Evolutionary conservation across 805 yeast genomes (phyloP), one percentile per base, ranked within the genome.

Genomic region (Lachancea dasiensis): DNA sequence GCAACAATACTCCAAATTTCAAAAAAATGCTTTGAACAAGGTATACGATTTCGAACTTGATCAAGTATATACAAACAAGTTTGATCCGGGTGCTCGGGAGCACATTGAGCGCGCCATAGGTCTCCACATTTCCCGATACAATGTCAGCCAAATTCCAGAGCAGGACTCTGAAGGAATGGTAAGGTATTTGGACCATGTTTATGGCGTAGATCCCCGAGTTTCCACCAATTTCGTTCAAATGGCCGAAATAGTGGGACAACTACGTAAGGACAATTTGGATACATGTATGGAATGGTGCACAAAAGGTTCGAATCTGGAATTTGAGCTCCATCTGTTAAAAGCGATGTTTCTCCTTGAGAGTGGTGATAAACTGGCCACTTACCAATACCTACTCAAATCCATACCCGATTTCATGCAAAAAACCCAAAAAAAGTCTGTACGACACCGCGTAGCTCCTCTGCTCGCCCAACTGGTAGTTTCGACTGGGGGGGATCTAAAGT

Each of bases 261-360:
- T 71, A 16, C 55, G 55, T 19, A 36, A 52, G 2, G 59, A 64
- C 3, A 56, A 73, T 36, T 49, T 71, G 19, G 50, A 47, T 4
- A 64, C 69, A 5, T 80, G 82, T 10, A 66, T 73, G 20, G 56
- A 54, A 2, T 78, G 84, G 84, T 64, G 68, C 21, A 39, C 47
- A 5, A 32, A 42, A 5, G 51, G 63, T n/a, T 43, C 51, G 4
- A 27, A 31, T 18, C 44, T 57, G 15, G 44, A 49, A 32, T 55
- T 51, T 34, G 56, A 55, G 40, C 40, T 59, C 26, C 54, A 47
- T 23, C 33, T 48, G 4, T 28, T 58, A 19, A 42, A 48, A 9
- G 51, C 48, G 8, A 40, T 54, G 44, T 19, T 37, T 47, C 10
- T 52, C 42, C 19, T 52, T 41, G 24, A 45, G 18, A 27, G 31